Evolutionary conservation across 2,329 filamentous ascomycete genomes (phyloP), one percentile per base, ranked within the genome.

Genomic region (Tolypocladium nubicola): DNA sequence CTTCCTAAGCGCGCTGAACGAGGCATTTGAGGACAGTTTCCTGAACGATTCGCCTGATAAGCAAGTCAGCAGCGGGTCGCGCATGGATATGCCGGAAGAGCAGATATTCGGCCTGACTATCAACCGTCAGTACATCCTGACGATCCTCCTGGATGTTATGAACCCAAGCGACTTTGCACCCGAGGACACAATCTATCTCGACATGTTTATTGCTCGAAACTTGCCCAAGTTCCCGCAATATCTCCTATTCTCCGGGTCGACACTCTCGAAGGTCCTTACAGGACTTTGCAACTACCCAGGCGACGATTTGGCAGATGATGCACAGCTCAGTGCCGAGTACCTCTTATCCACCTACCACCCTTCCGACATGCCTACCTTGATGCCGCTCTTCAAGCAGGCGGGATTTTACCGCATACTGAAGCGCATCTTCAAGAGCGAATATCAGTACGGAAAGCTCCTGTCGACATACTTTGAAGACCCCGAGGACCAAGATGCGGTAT

Each of bases 181-280:
- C 0, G 84, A 88, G 60, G 91, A 97, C 67, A 92, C 89, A 14
- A 89, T 99, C 57, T 99, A 96, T 71, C 81, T 99, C 50, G 91
- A 99, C 72, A 99, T 99, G 91, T 99, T 99, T 67, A 88, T 99
- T 68, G 93, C 94, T 21, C 85, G 94, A 57, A 99, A 96, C 68
- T 75, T 99, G 54, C 90, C 95, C 4, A 99, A 99, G 70, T 99
- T 96, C 67, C 91, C 92, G 1, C 93, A 97, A 68, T 97, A 97
- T 66, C 86, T 99, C 54, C 81, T 97, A 13, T 83, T 99, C 52
- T 89, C 93, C 0, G 94, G 92, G 21, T 91, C 89, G 2, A 88
- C 89, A 1, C 78, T 99, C 1, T 89, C 91, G 59, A 86, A 85
- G 59, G 86, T 97, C 11, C 79, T 99, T 33, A 78, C 84, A 41